phyloP scores from a whole-genome alignment of 2,329 filamentous ascomycete species.

The Colletotrichum chrysophilum region DNA sequence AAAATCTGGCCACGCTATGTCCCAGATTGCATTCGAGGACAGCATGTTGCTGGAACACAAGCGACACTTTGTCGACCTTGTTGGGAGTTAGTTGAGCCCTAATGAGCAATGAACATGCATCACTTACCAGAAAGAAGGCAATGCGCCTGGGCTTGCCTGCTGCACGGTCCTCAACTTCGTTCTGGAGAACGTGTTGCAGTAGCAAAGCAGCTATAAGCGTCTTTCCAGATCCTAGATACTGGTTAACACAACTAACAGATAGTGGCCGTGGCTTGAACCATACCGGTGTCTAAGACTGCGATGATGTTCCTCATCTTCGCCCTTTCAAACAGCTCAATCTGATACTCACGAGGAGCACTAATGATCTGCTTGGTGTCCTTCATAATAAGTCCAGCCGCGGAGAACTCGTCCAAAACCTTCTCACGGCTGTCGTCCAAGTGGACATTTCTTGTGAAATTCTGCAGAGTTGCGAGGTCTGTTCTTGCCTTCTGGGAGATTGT shows the following conservation, averaged over 20 bases:
- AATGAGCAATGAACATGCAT: conserved; percentile 8
- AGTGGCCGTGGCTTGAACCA: not conserved
- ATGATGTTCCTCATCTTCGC: conserved; percentile 88
- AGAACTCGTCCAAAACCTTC: conserved; percentile 33
- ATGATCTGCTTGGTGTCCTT: conserved; percentile 63
- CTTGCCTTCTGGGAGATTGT: conserved; percentile 52
- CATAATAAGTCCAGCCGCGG: conserved; percentile 35
- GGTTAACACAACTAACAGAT: conserved; percentile 18
- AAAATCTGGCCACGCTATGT: conserved; percentile 68
- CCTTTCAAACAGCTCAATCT: conserved; percentile 87
- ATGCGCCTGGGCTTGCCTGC: conserved; percentile 65
- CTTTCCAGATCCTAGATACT: conserved; percentile 80
- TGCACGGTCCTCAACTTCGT: conserved; percentile 75
- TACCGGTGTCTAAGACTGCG: conserved; percentile 90
- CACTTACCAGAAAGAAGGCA: conserved; percentile 79
- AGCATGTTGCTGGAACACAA: conserved; percentile 88
- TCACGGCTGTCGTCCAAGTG: conserved; percentile 34
- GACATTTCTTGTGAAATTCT: conserved; percentile 42
- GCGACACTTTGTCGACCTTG: conserved; percentile 82
- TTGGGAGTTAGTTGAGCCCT: not conserved
- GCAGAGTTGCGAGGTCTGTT: conserved; percentile 54
- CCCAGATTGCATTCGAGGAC: conserved; percentile 84
- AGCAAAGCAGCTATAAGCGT: conserved; percentile 93
- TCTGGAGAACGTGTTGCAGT: conserved; percentile 75
- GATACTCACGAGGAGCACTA: conserved; percentile 84